phyloP scores from a whole-genome alignment of 768 basidiomycete species.

The Leccinum ochraceum region DNA sequence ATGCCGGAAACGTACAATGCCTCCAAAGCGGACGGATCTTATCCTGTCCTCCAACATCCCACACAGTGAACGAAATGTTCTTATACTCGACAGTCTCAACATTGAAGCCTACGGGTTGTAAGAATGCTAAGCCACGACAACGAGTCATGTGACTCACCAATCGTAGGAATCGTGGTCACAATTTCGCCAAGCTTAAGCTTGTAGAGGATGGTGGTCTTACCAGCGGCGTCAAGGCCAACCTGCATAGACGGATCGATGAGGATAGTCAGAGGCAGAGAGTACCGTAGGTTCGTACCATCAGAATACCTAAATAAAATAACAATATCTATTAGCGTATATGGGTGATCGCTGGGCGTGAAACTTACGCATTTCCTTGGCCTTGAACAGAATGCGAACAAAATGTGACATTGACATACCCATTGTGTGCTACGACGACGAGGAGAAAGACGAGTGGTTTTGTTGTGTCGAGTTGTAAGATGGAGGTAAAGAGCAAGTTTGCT shows the following conservation, averaged over 20 bases:
- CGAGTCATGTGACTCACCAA: slow-evolving; percentile 63
- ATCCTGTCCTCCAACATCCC: slow-evolving; percentile 99
- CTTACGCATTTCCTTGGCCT: slow-evolving; percentile 99
- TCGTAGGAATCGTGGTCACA: slow-evolving; percentile 99
- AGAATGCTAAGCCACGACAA: slow-evolving; percentile 3
- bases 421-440: slow-evolving; percentile 38
- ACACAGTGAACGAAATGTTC: slow-evolving; percentile 99
- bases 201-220: slow-evolving; percentile 98
- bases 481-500: slow-evolving; percentile 37
- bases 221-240: slow-evolving; percentile 99
- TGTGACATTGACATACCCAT: slow-evolving; percentile 83
- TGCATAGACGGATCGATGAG: slow-evolving; percentile 28
- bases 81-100: slow-evolving; percentile 99
- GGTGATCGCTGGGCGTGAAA: slow-evolving; percentile 22
- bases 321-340: slow-evolving; percentile 27
- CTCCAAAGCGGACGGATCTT: slow-evolving; percentile 99
- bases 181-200: slow-evolving; percentile 99
- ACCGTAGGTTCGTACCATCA: slow-evolving; percentile 66
- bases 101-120: slow-evolving; percentile 81
- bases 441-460: slow-evolving; percentile 27
- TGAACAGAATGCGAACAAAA: slow-evolving; percentile 83
- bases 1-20: slow-evolving; percentile 78
- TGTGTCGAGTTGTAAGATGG: slow-evolving; percentile 28
- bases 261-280: slow-evolving; percentile 23
- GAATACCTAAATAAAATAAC: slow-evolving; percentile 69